A percentile compares a stretch with the other conserved stretches of the same genome.
Conservation (phyloP, 805 yeast genomes). For the Candida vartiovaarae region DNA sequence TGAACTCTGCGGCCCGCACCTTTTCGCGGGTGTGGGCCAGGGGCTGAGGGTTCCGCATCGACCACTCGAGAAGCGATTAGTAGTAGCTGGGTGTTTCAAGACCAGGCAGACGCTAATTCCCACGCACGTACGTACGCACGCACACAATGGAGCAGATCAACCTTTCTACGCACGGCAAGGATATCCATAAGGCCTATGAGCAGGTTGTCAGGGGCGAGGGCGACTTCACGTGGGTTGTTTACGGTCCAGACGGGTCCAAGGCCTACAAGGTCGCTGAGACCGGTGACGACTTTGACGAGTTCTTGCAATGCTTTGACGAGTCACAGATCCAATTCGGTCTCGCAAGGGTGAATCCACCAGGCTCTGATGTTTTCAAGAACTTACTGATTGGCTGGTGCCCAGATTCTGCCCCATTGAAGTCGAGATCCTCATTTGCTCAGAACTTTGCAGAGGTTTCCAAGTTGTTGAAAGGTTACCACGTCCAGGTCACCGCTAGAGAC, state of each 20-base stretch:
- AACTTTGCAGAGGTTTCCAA: constrained; percentile 72
- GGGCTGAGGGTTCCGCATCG: too few relatives aligned
- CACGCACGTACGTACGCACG: too few relatives aligned
- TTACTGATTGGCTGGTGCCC: constrained; percentile 95
- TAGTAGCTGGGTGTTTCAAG: too few relatives aligned
- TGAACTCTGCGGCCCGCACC: too few relatives aligned
- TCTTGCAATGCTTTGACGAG: constrained; percentile 76
- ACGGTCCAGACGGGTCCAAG: constrained; percentile 57
- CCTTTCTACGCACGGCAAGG: constrained; percentile 61
- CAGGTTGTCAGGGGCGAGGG: constrained; percentile 74
- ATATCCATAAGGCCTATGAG: constrained; percentile 69
- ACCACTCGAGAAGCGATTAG: too few relatives aligned
- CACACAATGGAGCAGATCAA: constrained; percentile 38
- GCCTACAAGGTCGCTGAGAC: constrained; percentile 36
- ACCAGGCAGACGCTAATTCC: too few relatives aligned
- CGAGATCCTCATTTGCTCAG: constrained; percentile 67
- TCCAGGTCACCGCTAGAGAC: constrained; percentile 95
- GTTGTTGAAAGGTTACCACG: constrained; percentile 77
- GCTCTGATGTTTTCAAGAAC: constrained; percentile 82
- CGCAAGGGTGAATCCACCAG: constrained; percentile 80
- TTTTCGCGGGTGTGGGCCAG: too few relatives aligned
- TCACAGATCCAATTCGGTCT: constrained; percentile 87
- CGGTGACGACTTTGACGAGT: constrained; percentile 66
- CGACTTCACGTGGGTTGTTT: constrained; percentile 66
- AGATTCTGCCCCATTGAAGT: constrained; percentile 80